Conservation (phyloP, 2,329 filamentous ascomycete genomes). For the Dothiorella sarmentorum region DNA sequence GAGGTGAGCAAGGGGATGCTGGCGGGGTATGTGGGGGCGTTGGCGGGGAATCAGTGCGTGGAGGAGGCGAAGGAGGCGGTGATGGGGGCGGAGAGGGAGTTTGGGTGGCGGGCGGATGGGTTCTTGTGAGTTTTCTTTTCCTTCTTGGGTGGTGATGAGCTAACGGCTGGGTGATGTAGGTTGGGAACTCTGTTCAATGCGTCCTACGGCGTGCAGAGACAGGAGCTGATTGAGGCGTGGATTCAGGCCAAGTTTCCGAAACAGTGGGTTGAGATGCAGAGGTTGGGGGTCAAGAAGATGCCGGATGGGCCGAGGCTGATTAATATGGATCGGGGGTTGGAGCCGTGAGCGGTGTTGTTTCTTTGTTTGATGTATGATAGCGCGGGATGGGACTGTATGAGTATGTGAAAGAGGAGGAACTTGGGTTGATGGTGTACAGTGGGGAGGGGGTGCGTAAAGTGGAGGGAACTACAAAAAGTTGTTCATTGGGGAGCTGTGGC, state of each 20-base stretch:
- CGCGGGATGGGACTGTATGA: neutral
- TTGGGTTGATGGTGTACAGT: too few relatives aligned
- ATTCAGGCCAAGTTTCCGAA: slow-evolving; percentile 64
- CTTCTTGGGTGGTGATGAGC: slow-evolving; percentile 16
- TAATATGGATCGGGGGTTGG: slow-evolving; percentile 26
- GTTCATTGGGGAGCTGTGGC: too few relatives aligned
- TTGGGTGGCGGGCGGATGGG: slow-evolving; percentile 64
- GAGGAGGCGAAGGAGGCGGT: slow-evolving; percentile 66
- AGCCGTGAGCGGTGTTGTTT: slow-evolving; percentile 13
- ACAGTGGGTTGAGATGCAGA: slow-evolving; percentile 65
- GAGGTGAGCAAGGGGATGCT: slow-evolving; percentile 72
- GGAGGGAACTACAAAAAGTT: too few relatives aligned
- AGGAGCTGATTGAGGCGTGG: slow-evolving; percentile 72
- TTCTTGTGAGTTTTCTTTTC: slow-evolving; percentile 60
- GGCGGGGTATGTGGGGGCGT: slow-evolving; percentile 70
- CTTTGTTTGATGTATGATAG: neutral
- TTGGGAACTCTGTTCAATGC: slow-evolving; percentile 75
- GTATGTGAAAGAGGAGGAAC: too few relatives aligned
- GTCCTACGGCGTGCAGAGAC: slow-evolving; percentile 61
- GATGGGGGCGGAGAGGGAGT: slow-evolving; percentile 61
- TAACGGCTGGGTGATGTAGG: slow-evolving; percentile 42
- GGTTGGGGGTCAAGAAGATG: slow-evolving; percentile 39
- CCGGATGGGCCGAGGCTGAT: slow-evolving; percentile 22
- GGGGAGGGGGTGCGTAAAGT: too few relatives aligned
- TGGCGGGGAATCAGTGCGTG: slow-evolving; percentile 69